These are phyloP conservation scores for Paraphaeosphaeria sporulosa DNA, from an alignment of 2,329 filamentous ascomycete genomes.

Conservation along the genomic window DNA sequence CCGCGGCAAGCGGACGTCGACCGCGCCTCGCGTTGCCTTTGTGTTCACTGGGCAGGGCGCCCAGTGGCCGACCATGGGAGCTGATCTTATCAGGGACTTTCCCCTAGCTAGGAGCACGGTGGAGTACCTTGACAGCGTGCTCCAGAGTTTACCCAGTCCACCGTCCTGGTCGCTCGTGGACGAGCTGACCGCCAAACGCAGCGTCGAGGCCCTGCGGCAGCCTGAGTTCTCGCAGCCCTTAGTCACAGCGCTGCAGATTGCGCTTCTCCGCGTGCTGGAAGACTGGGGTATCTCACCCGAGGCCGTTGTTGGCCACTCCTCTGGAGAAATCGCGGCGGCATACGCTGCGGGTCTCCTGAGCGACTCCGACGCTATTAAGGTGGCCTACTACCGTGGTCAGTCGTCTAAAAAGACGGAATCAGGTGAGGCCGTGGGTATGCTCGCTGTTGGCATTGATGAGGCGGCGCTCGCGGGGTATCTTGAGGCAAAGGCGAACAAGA, in stretches of 20 bases:
- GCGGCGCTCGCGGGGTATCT: not conserved
- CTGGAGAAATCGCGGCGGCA: slow-evolving; percentile 36
- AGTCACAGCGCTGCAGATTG: slow-evolving; percentile 31
- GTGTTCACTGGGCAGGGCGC: slow-evolving; percentile 55
- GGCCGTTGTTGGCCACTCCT: slow-evolving; percentile 32
- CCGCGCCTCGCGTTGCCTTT: slow-evolving; percentile 2
- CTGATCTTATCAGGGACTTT: too few relatives aligned
- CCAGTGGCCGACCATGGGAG: slow-evolving; percentile 43
- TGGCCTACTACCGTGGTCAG: slow-evolving; percentile 16
- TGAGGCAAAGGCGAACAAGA: not conserved
- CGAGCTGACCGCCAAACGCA: not conserved
- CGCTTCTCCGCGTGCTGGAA: slow-evolving; percentile 25
- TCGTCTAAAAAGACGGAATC: not conserved
- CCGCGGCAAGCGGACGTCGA: too few relatives aligned
- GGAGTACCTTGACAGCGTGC: too few relatives aligned
- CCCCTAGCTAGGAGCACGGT: too few relatives aligned
- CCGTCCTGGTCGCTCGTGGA: not conserved
- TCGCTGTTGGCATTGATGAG: slow-evolving; percentile 14
- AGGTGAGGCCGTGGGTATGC: slow-evolving; percentile 13
- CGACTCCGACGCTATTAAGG: slow-evolving; percentile 6
- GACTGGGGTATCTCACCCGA: slow-evolving; percentile 21
- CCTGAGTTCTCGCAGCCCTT: slow-evolving; percentile 29
- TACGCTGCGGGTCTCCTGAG: slow-evolving; percentile 17
- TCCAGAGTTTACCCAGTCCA: too few relatives aligned
- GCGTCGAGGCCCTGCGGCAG: slow-evolving; percentile 15